Conservation (phyloP, 2,329 filamentous ascomycete species). For the Botryotinia convoluta region DNA sequence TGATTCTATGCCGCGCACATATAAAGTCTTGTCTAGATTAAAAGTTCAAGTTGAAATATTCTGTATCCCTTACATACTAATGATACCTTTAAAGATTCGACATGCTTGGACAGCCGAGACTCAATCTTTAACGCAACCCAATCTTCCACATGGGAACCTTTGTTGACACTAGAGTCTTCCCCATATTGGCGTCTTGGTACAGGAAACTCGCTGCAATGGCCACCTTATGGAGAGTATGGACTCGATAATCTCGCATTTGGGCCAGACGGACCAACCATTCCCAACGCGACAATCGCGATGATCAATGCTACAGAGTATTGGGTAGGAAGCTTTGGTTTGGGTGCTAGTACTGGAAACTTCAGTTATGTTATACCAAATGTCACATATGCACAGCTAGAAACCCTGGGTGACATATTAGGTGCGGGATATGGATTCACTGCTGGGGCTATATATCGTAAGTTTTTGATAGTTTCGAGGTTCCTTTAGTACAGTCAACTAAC, state of each 20-base stretch:
- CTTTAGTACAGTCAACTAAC: slow-evolving; percentile 31
- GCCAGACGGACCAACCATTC: slow-evolving; percentile 39
- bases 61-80: not conserved
- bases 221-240: slow-evolving; percentile 57
- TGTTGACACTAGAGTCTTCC: slow-evolving; percentile 48
- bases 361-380: slow-evolving; percentile 41
- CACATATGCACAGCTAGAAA: not conserved
- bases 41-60: not conserved
- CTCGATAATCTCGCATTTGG: slow-evolving; percentile 43
- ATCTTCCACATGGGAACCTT: slow-evolving; percentile 54
- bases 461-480: not conserved
- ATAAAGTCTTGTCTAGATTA: not conserved
- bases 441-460: slow-evolving; percentile 67
- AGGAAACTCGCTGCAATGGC: not conserved
- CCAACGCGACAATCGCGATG: slow-evolving; percentile 41
- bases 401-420: slow-evolving; percentile 55
- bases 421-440: slow-evolving; percentile 72
- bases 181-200: slow-evolving; percentile 40
- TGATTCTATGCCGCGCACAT: not conserved
- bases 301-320: slow-evolving; percentile 57
- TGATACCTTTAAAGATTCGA: slow-evolving; percentile 41
- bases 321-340: slow-evolving; percentile 55
- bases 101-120: slow-evolving; percentile 58
- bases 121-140: slow-evolving; percentile 52
- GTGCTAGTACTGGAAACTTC: slow-evolving; percentile 55